A percentile compares a stretch with the other conserved stretches of the same genome.
phyloP scores from a whole-genome alignment of 306 rosid species.

The Fagus crenata region DNA sequence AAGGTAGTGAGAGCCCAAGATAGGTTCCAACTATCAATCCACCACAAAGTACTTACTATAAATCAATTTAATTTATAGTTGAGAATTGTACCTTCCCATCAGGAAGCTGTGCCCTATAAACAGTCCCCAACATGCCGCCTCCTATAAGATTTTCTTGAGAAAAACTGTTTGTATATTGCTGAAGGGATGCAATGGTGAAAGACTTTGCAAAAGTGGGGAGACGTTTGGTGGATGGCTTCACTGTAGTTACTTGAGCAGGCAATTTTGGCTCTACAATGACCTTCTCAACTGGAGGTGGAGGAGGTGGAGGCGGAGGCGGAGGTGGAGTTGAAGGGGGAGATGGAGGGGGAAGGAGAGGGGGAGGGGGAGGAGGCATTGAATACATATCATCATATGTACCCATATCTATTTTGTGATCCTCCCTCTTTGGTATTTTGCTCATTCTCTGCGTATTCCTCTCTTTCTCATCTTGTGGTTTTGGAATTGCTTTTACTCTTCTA shows the following conservation, averaged over 20 bases:
- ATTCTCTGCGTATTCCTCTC: slow-evolving; percentile 44
- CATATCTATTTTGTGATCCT: slow-evolving; percentile 51
- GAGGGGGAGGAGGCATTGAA: slow-evolving; percentile 60
- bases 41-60: slow-evolving; percentile 7
- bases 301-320: slow-evolving; percentile 38
- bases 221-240: slow-evolving; percentile 46
- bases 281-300: slow-evolving; percentile 52
- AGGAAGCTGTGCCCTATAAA: slow-evolving; percentile 90
- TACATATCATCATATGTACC: slow-evolving; percentile 35
- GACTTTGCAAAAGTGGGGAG: slow-evolving; percentile 56
- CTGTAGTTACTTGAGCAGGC: slow-evolving; percentile 36
- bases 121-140: slow-evolving; percentile 86
- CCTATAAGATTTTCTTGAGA: slow-evolving; percentile 85
- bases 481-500: slow-evolving; percentile 51
- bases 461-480: slow-evolving; percentile 51
- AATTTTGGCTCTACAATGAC: slow-evolving; percentile 59
- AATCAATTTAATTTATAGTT: slow-evolving; percentile 25
- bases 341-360: slow-evolving; percentile 40
- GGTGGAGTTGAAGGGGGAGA: slow-evolving; percentile 30
- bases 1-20: slow-evolving; percentile 1
- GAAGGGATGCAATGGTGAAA: slow-evolving; percentile 87
- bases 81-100: slow-evolving; percentile 72
- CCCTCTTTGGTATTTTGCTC: slow-evolving; percentile 50
- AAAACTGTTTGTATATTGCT: slow-evolving; percentile 93
- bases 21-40: slow-evolving; percentile 17